Base-by-base conservation (phyloP, 2,329 filamentous ascomycete genomes). In the Aspergillus udagawae region DNA sequence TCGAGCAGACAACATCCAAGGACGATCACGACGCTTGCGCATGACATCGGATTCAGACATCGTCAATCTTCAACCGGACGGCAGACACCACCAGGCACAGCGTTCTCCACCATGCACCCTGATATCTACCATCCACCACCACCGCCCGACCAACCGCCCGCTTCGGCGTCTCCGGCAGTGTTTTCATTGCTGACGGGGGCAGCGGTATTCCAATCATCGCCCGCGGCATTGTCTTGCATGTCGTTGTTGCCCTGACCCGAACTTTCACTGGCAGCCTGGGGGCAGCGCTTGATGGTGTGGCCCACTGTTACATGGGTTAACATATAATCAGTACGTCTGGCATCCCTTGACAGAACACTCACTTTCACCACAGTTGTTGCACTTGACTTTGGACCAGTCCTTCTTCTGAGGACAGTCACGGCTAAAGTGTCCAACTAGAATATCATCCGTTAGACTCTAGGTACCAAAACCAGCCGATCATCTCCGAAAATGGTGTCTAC, bases 331-430 rank as follows among this genome's bases (percentile, higher is more conserved):
- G 45, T 12, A 38, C 28, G 9, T 3, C 23, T 48, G 23, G n/a
- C 23, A 17, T 20, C 21, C 32, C 14, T 48, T 10, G 38, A 2
- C 12, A 28, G 48, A 48, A 6, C 45, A 69, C 72, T 65, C 65
- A 78, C 77, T 76, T 53, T 78, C 72, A 12, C 73, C 71, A 50
- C 77, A 80, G 29, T 74, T 75, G 60, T 71, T 76, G 63, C 77
- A 80, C 56, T 77, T 73, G 25, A 80, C 76, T 47, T 71, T 74
- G 2, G 69, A 73, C 67, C 71, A 80, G 57, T 80, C 72, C 44
- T 71, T 73, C 20, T 75, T 73, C 60, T 76, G 65, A 5, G 76
- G 67, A 54, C 77, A 80, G n/a, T 79, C 77, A 17, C 73, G 73
- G 49, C 69, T 69, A 55, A 70, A 71, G 57, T 80, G 77, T 3